phyloP scores from a whole-genome alignment of 345 rosid genomes.

The Gossypium stocksii region DNA sequence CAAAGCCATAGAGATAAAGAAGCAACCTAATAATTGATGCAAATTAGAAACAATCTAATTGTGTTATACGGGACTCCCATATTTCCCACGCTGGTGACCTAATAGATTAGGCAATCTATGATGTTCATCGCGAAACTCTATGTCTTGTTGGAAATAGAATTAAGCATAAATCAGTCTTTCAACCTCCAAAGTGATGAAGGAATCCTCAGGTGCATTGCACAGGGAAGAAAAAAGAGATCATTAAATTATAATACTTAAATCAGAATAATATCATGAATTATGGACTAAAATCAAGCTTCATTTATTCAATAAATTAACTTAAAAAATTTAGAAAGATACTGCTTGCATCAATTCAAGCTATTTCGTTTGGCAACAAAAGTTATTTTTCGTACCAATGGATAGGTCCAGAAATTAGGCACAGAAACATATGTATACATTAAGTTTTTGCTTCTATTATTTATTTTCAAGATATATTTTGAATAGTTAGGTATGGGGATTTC shows the following conservation, averaged over 20 bases:
- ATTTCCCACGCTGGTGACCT: background rate
- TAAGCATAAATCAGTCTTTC: slow-evolving; percentile 2
- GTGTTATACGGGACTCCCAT: background rate
- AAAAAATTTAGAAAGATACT: background rate
- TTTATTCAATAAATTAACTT: background rate
- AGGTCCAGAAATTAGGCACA: background rate
- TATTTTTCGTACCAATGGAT: background rate
- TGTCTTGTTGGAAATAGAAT: background rate
- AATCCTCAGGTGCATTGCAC: background rate
- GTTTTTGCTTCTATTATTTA: background rate
- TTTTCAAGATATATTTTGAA: background rate
- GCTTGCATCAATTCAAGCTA: background rate
- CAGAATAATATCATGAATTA: background rate
- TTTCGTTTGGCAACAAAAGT: background rate
- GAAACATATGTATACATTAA: background rate
- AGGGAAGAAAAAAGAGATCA: background rate
- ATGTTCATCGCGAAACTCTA: background rate
- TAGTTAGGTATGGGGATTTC: background rate
- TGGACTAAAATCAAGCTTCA: background rate
- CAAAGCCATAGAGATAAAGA: background rate
- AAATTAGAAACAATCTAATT: background rate
- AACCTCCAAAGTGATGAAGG: slow-evolving; percentile 1
- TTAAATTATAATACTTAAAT: background rate
- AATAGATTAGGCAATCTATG: background rate
- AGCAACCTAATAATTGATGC: background rate